Evolutionary conservation across 2,329 filamentous ascomycete species (phyloP), one percentile per base, ranked within the genome.

Genomic region (Aspergillus flavus): DNA sequence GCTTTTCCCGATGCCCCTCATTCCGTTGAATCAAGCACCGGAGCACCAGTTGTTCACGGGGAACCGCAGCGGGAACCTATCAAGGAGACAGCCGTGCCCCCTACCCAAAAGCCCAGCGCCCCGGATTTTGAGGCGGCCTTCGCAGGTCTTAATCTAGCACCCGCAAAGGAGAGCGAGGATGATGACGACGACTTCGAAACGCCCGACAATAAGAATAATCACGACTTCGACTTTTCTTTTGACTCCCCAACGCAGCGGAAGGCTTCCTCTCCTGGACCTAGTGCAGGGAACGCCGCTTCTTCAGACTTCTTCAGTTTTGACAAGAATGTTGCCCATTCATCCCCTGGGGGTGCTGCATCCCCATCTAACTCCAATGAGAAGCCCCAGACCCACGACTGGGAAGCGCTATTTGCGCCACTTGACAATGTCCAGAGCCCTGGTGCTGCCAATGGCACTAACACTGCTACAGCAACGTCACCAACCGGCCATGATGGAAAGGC

Each of bases 341-440:
- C 75, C 36, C 65, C 89, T 70, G 85, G 67, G 46, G 68, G 74
- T 28, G 67, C 77, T n/a, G 61, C 76, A 48, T 68, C 79, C 60
- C 75, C 81, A 59, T 73, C 76, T 53, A 75, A 80, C 63, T 73
- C 77, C 55, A 74, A 76, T 52, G 68, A 78, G 50, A 78, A 79
- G 64, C 74, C 77, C 28, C 74, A 78, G 1, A 77, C 81, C 39
- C 91, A 96, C 70, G 94, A 98, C 76, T 98, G 95, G 95, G 94
- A 98, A 73, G 91, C 93, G 45, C 92, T 98, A 61, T 98, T 98
- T 79, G 91, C 92, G 1, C 89, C 90, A 30, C 82, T 96, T 9
- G 91, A 94, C 70, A 85, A 73, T 14, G 65, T 72, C 50, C 70
- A 73, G 50, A 67, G 57, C n/a, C 71, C 64, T 28, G 66, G 65